A percentile compares a stretch with the other conserved stretches of the same genome.
These are phyloP conservation scores for Tilletia horrida DNA, from an alignment of 1,284 basidiomycete genomes.

Conservation along the genomic window DNA sequence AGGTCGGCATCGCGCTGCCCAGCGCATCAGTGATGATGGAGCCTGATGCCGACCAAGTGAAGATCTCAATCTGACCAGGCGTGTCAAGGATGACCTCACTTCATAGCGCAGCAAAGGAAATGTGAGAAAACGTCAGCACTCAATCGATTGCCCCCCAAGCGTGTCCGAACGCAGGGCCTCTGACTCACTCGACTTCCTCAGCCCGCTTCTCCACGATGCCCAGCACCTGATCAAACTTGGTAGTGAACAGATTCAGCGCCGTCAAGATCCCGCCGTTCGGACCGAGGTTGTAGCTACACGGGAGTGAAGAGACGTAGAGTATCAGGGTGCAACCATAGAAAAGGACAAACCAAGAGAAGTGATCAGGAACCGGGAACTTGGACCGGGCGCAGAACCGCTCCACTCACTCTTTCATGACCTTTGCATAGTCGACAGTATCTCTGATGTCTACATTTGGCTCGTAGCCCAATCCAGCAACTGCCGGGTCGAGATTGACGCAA, in stretches of 20 bases:
- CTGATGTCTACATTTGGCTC: slow-evolving; percentile 96
- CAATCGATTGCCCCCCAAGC: not conserved
- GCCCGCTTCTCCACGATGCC: slow-evolving; percentile 86
- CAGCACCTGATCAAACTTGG: slow-evolving; percentile 97
- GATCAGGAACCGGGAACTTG: not conserved
- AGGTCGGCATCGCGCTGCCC: slow-evolving; percentile 76
- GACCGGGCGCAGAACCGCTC: not conserved
- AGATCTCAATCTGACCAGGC: slow-evolving; percentile 98
- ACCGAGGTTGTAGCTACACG: slow-evolving; percentile 79
- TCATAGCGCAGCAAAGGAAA: not conserved
- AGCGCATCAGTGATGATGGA: slow-evolving; percentile 98
- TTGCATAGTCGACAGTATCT: slow-evolving; percentile 93
- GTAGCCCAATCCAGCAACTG: slow-evolving; percentile 83
- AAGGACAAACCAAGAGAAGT: not conserved
- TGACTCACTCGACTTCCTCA: slow-evolving; percentile 71
- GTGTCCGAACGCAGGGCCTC: no score
- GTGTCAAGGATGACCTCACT: slow-evolving; percentile 85
- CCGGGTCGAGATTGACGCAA: slow-evolving; percentile 95
- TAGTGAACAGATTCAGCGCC: slow-evolving; percentile 94
- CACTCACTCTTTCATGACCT: slow-evolving; percentile 93
- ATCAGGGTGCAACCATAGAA: not conserved
- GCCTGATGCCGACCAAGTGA: slow-evolving; percentile 98
- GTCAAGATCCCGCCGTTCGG: slow-evolving; percentile 98
- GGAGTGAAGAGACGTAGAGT: slow-evolving; percentile 12
- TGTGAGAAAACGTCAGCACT: not conserved